phyloP scores from a whole-genome alignment of 352 stramenopile genomes.

The Pythium utonaiense region DNA sequence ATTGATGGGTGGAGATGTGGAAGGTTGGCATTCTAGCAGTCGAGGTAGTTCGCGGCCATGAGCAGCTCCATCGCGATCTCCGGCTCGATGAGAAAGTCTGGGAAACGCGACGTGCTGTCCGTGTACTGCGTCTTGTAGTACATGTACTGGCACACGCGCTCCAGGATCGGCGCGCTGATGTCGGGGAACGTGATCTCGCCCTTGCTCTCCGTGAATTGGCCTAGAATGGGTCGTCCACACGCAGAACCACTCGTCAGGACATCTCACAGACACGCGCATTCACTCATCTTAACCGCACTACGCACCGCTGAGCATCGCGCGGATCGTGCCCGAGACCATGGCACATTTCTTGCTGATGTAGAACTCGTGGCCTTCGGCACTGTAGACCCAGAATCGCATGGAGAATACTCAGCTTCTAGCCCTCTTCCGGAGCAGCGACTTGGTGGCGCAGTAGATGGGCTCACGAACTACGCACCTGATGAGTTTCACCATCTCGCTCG shows the following conservation, averaged over 20 bases:
- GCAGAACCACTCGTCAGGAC: background rate
- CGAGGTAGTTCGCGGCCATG: constrained; percentile 97
- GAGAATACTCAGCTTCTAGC: constrained; percentile 10
- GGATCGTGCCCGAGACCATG: constrained; percentile 95
- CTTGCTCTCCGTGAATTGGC: constrained; percentile 91
- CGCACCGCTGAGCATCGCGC: constrained; percentile 94
- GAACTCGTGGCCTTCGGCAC: constrained; percentile 94
- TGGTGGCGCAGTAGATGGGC: background rate
- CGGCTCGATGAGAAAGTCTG: constrained; percentile 98
- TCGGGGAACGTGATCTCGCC: constrained; percentile 97
- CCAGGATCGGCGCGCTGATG: constrained; percentile 95
- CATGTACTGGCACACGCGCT: constrained; percentile 98
- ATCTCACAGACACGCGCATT: background rate
- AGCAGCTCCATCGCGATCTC: constrained; percentile 97
- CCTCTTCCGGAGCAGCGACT: background rate
- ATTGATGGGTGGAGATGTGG: background rate
- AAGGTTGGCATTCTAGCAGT: constrained; percentile 86
- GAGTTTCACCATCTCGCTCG: constrained; percentile 78
- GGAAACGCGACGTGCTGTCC: constrained; percentile 92
- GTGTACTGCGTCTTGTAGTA: constrained; percentile 98
- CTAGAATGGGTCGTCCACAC: constrained; percentile 26
- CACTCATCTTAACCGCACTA: constrained; percentile 28
- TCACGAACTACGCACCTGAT: constrained; percentile 45
- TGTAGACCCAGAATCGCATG: constrained; percentile 26
- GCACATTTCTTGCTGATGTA: constrained; percentile 93